Evolutionary conservation across 192 early-diverging fungal genomes (phyloP), one percentile per base, ranked within the genome.

Genomic region (Backusella mclennaniae): DNA sequence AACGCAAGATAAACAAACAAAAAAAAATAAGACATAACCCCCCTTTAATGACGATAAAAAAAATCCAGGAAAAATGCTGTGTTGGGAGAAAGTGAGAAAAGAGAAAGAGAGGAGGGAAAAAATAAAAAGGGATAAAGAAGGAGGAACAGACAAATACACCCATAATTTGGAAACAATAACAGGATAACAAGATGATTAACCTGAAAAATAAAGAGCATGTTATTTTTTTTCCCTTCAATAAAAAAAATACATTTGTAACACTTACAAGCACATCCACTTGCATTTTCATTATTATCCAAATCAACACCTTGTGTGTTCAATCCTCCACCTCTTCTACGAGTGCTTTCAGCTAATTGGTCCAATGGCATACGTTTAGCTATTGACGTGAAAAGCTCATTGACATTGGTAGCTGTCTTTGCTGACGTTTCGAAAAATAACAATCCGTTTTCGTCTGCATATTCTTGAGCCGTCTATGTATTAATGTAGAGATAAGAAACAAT

Each of bases 291-390:
- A 11, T 21, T 69, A 39, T 79, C 84, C 68, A 90, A 76, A 69
- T 90, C 88, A 33, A 90, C 85, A 63, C 84, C 87, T 75, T 84
- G 79, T 15, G 73, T 69, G 73, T 87, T 84, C 70, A 84, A 77
- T 74, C 83, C 84, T 73, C 83, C 56, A 31, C 77, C 77, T 78
- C 84, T 82, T 73, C 76, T 80, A 78, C 88, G 88, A 66, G 88
- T 82, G 71, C 85, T 88, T 69, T 85, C 84, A 35, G 80, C 85
- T 21, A 90, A 82, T 76, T 88, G 87, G 73, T 88, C 90, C 69
- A 89, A 83, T 39, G 93, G 93, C 77, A 93, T 89, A 77, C 87
- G 91, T 85, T 86, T 89, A 41, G 93, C 92, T 86, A 76, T 90
- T 73, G 85, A 80, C 38, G 84, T 89, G 74, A 92, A 92, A 26